These are phyloP conservation scores for Bocquillonia castaneifolia DNA, from an alignment of 441 rosid species.

Conservation along the genomic window DNA sequence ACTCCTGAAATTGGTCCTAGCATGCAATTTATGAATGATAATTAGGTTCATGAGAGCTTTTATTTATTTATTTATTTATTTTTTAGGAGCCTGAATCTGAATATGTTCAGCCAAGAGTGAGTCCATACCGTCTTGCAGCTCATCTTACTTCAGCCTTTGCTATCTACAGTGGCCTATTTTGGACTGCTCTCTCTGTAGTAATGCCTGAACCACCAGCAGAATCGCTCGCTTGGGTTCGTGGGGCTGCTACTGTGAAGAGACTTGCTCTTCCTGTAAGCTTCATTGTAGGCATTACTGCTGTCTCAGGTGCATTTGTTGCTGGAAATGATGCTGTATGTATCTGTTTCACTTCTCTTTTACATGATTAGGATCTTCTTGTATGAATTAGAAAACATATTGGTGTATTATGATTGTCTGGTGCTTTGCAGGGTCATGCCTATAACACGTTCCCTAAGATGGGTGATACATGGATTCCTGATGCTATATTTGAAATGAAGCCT, in stretches of 20 bases:
- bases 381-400: conserved; percentile 4
- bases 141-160: conserved; percentile 92
- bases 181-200: conserved; percentile 87
- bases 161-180: conserved; percentile 80
- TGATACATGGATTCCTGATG: conserved; percentile 76
- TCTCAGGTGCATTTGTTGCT: conserved; percentile 92
- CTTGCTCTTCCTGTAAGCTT: conserved; percentile 77
- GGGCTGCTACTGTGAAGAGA: conserved; percentile 80
- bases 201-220: conserved; percentile 95
- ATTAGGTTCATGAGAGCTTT: conserved; percentile 14
- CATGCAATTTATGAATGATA: background rate
- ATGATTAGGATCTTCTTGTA: conserved; percentile 6
- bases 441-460: conserved; percentile 96
- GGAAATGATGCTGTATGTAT: conserved; percentile 90
- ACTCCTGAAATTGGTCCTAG: background rate
- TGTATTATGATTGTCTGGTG: conserved; percentile 7
- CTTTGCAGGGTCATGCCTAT: conserved; percentile 66
- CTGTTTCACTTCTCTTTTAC: background rate
- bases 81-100: conserved; percentile 83
- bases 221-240: conserved; percentile 68
- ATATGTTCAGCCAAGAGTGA: conserved; percentile 79
- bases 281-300: conserved; percentile 73
- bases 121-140: conserved; percentile 89
- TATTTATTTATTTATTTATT: background rate
- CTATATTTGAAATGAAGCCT: conserved; percentile 71